phyloP scores from a whole-genome alignment of 2,329 filamentous ascomycete species.

The Chaetomium strumarium region DNA sequence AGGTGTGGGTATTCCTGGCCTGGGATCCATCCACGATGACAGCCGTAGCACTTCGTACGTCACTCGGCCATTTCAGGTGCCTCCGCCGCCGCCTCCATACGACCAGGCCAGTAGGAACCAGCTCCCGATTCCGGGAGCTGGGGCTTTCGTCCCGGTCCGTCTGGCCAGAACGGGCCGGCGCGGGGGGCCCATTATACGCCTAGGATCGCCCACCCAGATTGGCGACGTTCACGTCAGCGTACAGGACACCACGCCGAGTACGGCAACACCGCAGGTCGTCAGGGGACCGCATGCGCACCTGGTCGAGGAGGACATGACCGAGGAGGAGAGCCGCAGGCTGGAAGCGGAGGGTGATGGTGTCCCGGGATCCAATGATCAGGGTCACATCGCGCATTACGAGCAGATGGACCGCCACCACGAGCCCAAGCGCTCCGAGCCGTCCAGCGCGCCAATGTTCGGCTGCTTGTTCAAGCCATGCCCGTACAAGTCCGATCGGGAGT shows the following conservation, averaged over 20 bases:
- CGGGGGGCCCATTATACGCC: slow-evolving; percentile 3
- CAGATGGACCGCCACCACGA: slow-evolving; percentile 94
- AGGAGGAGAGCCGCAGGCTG: slow-evolving; percentile 47
- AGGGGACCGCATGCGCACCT: slow-evolving; percentile 42
- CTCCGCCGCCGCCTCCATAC: slow-evolving; percentile 43
- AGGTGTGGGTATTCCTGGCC: slow-evolving; percentile 85
- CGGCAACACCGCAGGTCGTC: slow-evolving; percentile 28
- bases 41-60: slow-evolving; percentile 31
- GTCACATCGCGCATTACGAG: slow-evolving; percentile 34
- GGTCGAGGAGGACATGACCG: slow-evolving; percentile 56
- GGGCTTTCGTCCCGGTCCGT: too few species aligned
- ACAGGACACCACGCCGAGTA: slow-evolving; percentile 15
- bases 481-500: slow-evolving; percentile 90
- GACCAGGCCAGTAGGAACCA: slow-evolving; percentile 76
- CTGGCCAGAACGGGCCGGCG: too few species aligned
- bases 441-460: slow-evolving; percentile 71
- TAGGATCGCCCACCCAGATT: slow-evolving; percentile 12
- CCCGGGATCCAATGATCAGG: too few species aligned
- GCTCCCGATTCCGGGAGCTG: too few species aligned
- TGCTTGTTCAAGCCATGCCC: slow-evolving; percentile 79
- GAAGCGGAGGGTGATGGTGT: slow-evolving; percentile 46
- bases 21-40: slow-evolving; percentile 49
- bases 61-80: slow-evolving; percentile 41
- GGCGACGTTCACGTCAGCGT: slow-evolving; percentile 9
- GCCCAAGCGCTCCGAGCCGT: slow-evolving; percentile 90